phyloP scores from a whole-genome alignment of 306 rosid species.

The Cicer pinnatifidum region DNA sequence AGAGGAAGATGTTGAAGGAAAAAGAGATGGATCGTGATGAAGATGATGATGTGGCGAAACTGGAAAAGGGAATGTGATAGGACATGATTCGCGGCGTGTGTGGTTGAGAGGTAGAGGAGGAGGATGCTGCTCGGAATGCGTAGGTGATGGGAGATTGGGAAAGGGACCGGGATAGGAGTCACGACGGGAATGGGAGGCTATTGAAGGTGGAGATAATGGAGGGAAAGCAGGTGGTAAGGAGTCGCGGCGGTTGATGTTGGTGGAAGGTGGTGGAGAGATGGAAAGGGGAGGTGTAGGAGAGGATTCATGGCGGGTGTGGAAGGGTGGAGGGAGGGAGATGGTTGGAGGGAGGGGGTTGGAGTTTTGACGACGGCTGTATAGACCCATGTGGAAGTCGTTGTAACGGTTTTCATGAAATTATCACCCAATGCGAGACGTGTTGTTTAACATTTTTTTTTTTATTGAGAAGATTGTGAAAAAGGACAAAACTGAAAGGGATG shows the following conservation, averaged over 20 bases:
- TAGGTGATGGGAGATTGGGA: constrained; percentile 22
- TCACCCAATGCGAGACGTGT: no score
- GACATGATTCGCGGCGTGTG: constrained; percentile 33
- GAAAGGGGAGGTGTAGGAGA: constrained; percentile 2
- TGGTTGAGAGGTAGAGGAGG: constrained; percentile 8
- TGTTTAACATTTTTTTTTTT: no score
- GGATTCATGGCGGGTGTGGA: constrained; percentile 64
- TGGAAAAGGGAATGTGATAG: constrained; percentile 6
- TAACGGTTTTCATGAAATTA: no score
- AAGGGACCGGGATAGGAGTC: constrained; percentile 50
- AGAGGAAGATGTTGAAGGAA: constrained; percentile 10
- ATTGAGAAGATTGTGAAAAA: no score
- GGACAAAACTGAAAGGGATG: no score
- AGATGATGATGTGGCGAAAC: constrained; percentile 12
- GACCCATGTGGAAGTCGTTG: no score
- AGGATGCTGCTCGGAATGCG: not conserved
- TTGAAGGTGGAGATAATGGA: not conserved
- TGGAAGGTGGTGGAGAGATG: constrained; percentile 2
- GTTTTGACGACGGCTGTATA: not conserved
- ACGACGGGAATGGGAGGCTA: constrained; percentile 19
- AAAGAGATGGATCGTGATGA: not conserved
- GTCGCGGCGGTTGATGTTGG: constrained; percentile 33
- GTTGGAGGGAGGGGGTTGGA: constrained; percentile 34
- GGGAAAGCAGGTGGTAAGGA: constrained; percentile 39
- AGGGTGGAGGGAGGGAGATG: not conserved